Conservation (phyloP, 2,329 filamentous ascomycete genomes). For the Dactylellina parvicollis region DNA sequence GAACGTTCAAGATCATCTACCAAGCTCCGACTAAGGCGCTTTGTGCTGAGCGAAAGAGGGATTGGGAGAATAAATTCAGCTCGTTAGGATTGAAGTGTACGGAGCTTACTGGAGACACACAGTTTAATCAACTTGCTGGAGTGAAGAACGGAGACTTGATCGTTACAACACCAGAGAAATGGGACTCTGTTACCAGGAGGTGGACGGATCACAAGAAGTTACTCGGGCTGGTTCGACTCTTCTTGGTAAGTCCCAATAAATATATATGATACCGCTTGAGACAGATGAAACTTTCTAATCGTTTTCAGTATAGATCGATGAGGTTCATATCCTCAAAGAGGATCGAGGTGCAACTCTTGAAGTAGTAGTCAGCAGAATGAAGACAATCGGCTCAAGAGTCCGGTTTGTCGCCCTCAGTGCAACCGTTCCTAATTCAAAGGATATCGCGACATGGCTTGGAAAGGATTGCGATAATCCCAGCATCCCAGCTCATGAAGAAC, state of each 20-base stretch:
- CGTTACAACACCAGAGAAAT: conserved; percentile 88
- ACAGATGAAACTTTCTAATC: not conserved
- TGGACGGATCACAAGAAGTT: conserved; percentile 83
- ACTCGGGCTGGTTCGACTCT: conserved; percentile 78
- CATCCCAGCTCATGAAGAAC: conserved; percentile 73
- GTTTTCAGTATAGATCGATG: conserved; percentile 69
- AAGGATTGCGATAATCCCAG: conserved; percentile 70
- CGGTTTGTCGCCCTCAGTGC: conserved; percentile 84
- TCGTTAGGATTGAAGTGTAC: conserved; percentile 74
- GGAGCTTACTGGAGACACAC: conserved; percentile 84
- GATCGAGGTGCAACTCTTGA: conserved; percentile 81
- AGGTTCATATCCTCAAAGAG: conserved; percentile 87
- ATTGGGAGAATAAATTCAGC: conserved; percentile 80
- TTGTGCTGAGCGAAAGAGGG: conserved; percentile 75
- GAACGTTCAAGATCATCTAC: conserved; percentile 82
- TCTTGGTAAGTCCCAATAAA: conserved; percentile 64
- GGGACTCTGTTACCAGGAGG: conserved; percentile 87
- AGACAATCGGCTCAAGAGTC: conserved; percentile 77
- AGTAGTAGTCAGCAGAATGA: conserved; percentile 82
- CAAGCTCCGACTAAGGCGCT: conserved; percentile 85
- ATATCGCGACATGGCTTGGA: conserved; percentile 83
- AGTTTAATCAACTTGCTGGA: conserved; percentile 71
- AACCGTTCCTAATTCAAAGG: conserved; percentile 82
- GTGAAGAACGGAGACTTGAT: conserved; percentile 82
- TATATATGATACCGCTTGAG: not conserved